Base-by-base conservation (phyloP, 495 filamentous ascomycete species). In the Penicillium maclennaniae region DNA sequence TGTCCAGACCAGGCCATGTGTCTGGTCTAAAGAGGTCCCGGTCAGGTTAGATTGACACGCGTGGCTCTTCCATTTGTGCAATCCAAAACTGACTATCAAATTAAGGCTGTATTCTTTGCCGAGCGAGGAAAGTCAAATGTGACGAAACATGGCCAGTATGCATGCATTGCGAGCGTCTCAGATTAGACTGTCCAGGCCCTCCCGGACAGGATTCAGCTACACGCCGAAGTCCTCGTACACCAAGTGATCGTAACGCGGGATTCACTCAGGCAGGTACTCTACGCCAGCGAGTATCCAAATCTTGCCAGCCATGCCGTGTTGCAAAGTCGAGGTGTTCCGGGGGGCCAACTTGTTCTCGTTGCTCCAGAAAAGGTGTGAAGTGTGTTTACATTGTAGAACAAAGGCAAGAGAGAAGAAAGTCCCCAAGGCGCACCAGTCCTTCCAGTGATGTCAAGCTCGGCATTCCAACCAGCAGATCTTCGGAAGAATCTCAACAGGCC, bases 291-390 rank as follows among this genome's bases (percentile, higher is more conserved):
- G 59, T 55, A n/a, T 49, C 51, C n/a, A 58, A 50, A 39, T 66
- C 62, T 26, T 68, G 65, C 10, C 44, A 52, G 14, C 34, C 50
- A 42, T 68, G 62, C 34, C 65, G 62, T 16, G 19, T 45, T 47
- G 63, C 62, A 51, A 68, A 68, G 39, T 45, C 59, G 15, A 52
- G 58, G 25, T 68, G 65, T 39, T 59, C 60, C n/a, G 60, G 62
- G 9, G 60, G 56, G 1, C 21, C 53, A 21, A 44, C 19, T 23
- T 68, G 65, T 50, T 41, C 42, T 10, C 43, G 62, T 26, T 68
- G 65, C 38, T 38, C 46, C 10, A 36, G 42, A 1, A 63, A 51
- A 46, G 53, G 56, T 8, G 19, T 66, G 31, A 50, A 61, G 8
- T 68, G 65, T 39, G 44, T 45, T 10, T 63, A 66, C 58, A 48